phyloP scores from a whole-genome alignment of 2,329 filamentous ascomycete species.

The Rhexocercosporidium sp. region DNA sequence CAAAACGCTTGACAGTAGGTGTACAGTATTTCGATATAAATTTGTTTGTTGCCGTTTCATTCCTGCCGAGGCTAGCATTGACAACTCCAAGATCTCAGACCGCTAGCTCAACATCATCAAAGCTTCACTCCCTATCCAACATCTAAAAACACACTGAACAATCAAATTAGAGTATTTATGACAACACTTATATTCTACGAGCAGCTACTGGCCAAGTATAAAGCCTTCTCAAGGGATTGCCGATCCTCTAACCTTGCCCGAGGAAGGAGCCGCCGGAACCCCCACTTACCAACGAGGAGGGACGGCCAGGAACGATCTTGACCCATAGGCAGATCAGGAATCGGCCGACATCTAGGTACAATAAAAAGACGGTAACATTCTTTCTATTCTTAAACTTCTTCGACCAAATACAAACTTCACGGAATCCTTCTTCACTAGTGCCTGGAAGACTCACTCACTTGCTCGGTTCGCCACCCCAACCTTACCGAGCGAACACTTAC shows the following conservation, averaged over 20 bases:
- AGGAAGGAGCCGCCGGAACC: constrained; percentile 11
- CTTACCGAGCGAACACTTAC: neutral
- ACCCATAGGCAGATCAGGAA: constrained; percentile 13
- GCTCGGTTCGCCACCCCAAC: neutral
- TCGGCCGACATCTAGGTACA: neutral
- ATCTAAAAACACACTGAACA: too few relatives aligned
- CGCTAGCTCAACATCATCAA: too few relatives aligned
- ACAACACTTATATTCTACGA: neutral
- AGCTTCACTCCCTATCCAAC: too few relatives aligned
- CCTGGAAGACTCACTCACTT: neutral
- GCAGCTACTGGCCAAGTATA: neutral
- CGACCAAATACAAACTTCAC: too few relatives aligned
- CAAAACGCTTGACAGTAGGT: too few relatives aligned
- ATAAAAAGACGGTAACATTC: neutral
- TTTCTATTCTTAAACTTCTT: neutral
- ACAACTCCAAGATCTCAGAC: too few relatives aligned
- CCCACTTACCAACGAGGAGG: constrained; percentile 15
- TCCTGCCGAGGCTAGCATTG: too few relatives aligned
- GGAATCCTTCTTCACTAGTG: too few relatives aligned
- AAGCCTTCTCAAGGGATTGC: constrained; percentile 12
- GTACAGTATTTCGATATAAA: too few relatives aligned
- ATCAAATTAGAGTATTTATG: too few relatives aligned
- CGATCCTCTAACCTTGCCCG: constrained; percentile 9
- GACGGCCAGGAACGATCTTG: constrained; percentile 8
- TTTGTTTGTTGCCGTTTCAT: too few relatives aligned